Base-by-base conservation (phyloP, 257 asterid genomes). In the Striga asiatica region DNA sequence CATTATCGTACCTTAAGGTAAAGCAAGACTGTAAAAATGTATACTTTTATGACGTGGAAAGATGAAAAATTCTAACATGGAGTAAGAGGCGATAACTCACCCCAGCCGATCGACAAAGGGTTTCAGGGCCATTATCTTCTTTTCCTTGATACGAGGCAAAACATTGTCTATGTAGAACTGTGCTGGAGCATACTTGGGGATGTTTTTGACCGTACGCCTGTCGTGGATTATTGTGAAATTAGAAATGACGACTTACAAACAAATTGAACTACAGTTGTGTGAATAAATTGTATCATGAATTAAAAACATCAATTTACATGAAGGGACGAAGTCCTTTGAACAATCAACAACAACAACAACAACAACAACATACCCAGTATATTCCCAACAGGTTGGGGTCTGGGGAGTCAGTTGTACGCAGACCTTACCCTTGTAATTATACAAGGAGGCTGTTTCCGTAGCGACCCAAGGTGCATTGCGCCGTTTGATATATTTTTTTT, bases 61-160 rank as follows among this genome's bases (percentile, higher is more conserved):
- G 17, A 24, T 17, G 25, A 17, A 41, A 65, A 60, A 24, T 45
- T 41, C 32, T 14, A n/a, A 17, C 43, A 43, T 10, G 31, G 50
- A 37, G 4, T 42, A 51, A 49, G n/a, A 49, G 60, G 51, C 66
- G 60, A 66, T 53, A 65, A 73, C 93, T 79, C 71, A 92, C 99
- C 99, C 99, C 59, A 92, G 84, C 61, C 99, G 84, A 79, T 88
- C 99, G 50, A 92, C 99, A 71, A 92, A 92, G 58, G 99, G 95
- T 69, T 88, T 88, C 72, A 92, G 75, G 60, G 99, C 80, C 99
- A 92, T 92, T 74, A 92, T 82, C 81, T 70, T 84, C 89, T 92
- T 92, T 66, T 88, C 99, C 76, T 81, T 88, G 73, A 92, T 61
- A 34, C 97, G 86, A 49, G 95, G 99, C 60, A 92, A 69, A 56